A percentile compares a stretch with the other conserved stretches of the same genome.
These are phyloP conservation scores for Trichoderma koningiopsis DNA, from an alignment of 2,329 filamentous ascomycete genomes.

Conservation along the genomic window DNA sequence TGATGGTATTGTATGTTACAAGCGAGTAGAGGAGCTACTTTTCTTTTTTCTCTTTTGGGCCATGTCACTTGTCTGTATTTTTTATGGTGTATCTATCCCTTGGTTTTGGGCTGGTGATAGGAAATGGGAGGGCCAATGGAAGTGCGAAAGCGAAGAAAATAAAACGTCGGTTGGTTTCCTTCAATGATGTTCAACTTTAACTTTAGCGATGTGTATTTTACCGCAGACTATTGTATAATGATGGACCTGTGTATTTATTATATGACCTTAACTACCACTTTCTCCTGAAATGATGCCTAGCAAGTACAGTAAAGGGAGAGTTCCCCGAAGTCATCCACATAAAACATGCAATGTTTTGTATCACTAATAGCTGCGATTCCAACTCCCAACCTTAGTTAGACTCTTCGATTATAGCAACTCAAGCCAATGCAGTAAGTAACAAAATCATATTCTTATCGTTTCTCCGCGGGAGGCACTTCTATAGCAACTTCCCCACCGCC, in stretches of 20 bases:
- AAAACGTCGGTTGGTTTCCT: not conserved
- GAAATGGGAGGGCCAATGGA: not conserved
- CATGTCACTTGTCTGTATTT: not conserved
- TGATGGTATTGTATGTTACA: not conserved
- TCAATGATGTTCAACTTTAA: not conserved
- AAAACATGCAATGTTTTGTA: not conserved
- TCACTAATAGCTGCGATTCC: not conserved
- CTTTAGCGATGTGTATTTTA: not conserved
- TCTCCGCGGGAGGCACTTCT: slow-evolving; percentile 40
- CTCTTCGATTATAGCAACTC: not conserved
- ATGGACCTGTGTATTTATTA: not conserved
- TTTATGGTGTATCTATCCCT: not conserved
- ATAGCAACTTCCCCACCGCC: slow-evolving; percentile 57
- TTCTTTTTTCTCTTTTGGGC: not conserved
- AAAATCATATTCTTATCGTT: slow-evolving; percentile 21
- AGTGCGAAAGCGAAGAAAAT: not conserved
- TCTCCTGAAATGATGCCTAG: too few species aligned
- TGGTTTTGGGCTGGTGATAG: not conserved
- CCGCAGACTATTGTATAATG: not conserved
- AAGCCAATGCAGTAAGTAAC: not conserved
- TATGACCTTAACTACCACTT: not conserved
- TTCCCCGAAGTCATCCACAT: not conserved
- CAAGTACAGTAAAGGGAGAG: not conserved
- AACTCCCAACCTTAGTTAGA: not conserved
- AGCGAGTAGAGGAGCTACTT: not conserved